Base-by-base conservation (phyloP, 371 early-diverging fungal genomes). In the Syncephalis plumigaleata region DNA sequence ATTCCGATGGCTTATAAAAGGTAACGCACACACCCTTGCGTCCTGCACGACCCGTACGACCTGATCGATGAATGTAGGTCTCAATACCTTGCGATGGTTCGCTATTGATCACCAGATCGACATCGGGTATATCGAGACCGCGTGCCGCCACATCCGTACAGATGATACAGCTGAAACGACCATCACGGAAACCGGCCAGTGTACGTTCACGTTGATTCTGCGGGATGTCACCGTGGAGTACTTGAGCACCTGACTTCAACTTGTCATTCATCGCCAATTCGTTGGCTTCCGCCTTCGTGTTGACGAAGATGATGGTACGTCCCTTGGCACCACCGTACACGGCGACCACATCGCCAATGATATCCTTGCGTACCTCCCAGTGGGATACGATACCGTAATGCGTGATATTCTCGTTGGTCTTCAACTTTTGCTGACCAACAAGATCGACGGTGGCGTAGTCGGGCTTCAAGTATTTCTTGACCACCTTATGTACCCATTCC, bases 1-100 rank as follows among this genome's bases (percentile, higher is more conserved):
- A 79, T 61, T 91, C 87, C 27, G 69, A 67, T 22, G 84, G 79
- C 56, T 88, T 90, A 68, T 73, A 91, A 63, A 92, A 87, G 22
- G 88, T 91, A 27, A 96, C 80, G 58, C 91, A 88, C 11, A 77
- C 74, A 47, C 98, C 98, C 25, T 70, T 68, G 43, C 82, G 79
- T 21, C 94, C 94, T 9, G 91, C 94, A 65, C 96, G 86, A 26
- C 94, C 98, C 0, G 98, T 97, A 63, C 98, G 81, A n/a, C 98
- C 98, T 5, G 87, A 83, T 37, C 98, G 79, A 69, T 98, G 98
- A 36, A 96, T 86, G 63, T 91, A 98, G 39, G 87, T 79, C 58
- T 98, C 93, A 22, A 79, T 73, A 65, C 94, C 89, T 55, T 76
- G 70, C 47, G 98, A 96, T 26, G 95, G 87, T 59, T 96, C 92